These are phyloP conservation scores for Barnettozyma salicaria DNA, from an alignment of 805 yeast genomes.

Conservation along the genomic window DNA sequence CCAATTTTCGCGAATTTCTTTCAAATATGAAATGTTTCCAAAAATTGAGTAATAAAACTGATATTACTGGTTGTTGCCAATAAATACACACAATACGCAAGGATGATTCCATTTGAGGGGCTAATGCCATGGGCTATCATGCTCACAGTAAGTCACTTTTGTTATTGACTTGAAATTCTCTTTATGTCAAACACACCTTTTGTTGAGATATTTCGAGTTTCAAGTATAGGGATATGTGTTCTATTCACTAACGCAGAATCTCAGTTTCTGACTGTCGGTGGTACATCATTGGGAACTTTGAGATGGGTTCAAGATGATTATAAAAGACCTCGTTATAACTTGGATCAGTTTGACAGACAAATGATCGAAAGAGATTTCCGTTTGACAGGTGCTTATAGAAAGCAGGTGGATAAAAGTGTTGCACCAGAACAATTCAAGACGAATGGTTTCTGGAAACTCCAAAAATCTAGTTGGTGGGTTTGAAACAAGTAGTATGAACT, in stretches of 20 bases:
- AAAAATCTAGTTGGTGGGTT: conserved; percentile 26
- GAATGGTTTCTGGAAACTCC: conserved; percentile 39
- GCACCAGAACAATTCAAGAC: conserved; percentile 79
- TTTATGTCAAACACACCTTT: not conserved
- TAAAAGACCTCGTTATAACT: conserved; percentile 46
- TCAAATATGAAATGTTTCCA: too few relatives aligned
- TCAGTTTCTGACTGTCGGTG: conserved; percentile 46
- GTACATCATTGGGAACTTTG: conserved; percentile 41
- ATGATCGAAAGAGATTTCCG: conserved; percentile 67
- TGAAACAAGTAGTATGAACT: not conserved
- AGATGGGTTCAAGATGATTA: conserved; percentile 42
- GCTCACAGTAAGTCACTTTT: conserved; percentile 31
- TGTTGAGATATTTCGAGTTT: too few relatives aligned
- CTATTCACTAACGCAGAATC: conserved; percentile 4
- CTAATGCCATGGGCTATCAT: conserved; percentile 56
- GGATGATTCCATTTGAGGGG: conserved; percentile 67
- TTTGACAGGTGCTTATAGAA: conserved; percentile 69
- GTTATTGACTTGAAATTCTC: not conserved
- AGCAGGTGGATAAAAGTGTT: conserved; percentile 54
- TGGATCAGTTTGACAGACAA: conserved; percentile 49
- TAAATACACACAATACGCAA: not conserved
- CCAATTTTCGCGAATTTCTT: too few relatives aligned
- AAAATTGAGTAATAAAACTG: too few relatives aligned
- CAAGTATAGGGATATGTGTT: too few relatives aligned
- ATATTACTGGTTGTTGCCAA: too few relatives aligned